A percentile compares a stretch with the other conserved stretches of the same genome.
Evolutionary conservation across 2,329 filamentous ascomycete genomes (phyloP).

Genomic region (Fusarium algeriense): DNA sequence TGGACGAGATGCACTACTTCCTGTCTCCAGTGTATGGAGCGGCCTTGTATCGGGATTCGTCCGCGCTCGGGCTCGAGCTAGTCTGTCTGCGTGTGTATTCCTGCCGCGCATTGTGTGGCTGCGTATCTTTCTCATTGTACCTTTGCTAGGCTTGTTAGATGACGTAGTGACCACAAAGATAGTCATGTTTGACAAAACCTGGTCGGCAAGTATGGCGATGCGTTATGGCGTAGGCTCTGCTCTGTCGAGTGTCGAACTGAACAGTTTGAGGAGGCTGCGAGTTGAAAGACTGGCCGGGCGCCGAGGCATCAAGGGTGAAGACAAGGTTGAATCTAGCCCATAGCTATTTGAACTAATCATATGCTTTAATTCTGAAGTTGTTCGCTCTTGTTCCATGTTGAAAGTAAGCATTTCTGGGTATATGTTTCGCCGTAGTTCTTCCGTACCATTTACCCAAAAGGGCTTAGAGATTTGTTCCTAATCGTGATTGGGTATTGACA

Average conservation of each 20-base stretch:
- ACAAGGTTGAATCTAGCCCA: accelerated
- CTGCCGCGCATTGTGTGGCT: not conserved
- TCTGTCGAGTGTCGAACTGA: too few species aligned
- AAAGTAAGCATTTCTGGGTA: not conserved
- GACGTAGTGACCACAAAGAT: not conserved
- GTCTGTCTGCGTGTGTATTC: not conserved
- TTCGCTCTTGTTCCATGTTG: accelerated
- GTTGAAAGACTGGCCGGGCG: too few species aligned
- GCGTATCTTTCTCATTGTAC: not conserved
- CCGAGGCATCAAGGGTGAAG: too few species aligned
- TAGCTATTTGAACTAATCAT: not conserved
- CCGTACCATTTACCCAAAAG: not conserved
- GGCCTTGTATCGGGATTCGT: accelerated
- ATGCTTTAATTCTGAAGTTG: not conserved
- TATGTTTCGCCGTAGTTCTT: not conserved
- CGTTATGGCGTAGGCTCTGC: too few species aligned
- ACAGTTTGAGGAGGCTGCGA: too few species aligned
- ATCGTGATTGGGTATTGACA: not conserved
- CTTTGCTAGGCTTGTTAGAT: accelerated
- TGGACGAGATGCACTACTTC: accelerated
- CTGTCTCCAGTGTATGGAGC: accelerated
- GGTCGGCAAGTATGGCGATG: too few species aligned
- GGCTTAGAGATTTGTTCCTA: accelerated
- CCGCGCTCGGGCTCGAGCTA: not conserved
- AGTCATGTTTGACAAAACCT: accelerated